Percentiles rank a stretch among this genome's conserved stretches.
Evolutionary conservation across 2,329 filamentous ascomycete species (phyloP).

Genomic region (Beauveria sp.): DNA sequence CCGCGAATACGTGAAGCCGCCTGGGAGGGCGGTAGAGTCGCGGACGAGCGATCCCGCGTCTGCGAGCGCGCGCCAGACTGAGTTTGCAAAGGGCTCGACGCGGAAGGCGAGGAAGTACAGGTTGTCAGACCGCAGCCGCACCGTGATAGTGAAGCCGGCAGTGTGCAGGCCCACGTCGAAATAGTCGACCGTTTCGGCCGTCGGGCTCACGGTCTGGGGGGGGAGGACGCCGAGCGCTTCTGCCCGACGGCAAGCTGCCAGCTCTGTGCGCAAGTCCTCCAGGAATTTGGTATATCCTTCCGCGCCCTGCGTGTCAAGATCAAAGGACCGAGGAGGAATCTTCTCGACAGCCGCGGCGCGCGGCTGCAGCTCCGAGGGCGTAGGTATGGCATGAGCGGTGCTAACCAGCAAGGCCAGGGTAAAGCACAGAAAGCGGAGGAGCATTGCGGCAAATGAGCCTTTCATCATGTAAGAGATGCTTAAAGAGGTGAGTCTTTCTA

Average conservation of each 20-base stretch:
- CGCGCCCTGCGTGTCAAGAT: neutral
- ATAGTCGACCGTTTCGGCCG: neutral
- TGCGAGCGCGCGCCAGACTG: neutral
- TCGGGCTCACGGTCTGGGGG: neutral
- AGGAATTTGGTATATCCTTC: neutral
- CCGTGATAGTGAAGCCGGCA: neutral
- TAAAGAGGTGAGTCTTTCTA: neutral
- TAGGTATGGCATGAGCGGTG: neutral
- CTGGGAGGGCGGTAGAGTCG: neutral
- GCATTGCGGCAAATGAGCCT: neutral
- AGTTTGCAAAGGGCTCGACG: neutral
- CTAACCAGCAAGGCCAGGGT: neutral
- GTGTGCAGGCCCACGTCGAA: neutral
- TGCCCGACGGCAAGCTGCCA: neutral
- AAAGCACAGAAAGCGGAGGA: neutral
- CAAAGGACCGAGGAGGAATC: neutral
- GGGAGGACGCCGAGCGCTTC: neutral
- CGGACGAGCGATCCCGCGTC: neutral
- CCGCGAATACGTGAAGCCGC: neutral
- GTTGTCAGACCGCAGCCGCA: neutral
- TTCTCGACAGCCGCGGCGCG: neutral
- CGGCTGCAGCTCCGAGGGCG: neutral
- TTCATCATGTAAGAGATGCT: neutral
- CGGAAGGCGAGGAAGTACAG: neutral
- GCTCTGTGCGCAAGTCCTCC: neutral